Evolutionary conservation across 305 asterid species (phyloP), one percentile per base, ranked within the genome.

Genomic region (Ilex paraguariensis): DNA sequence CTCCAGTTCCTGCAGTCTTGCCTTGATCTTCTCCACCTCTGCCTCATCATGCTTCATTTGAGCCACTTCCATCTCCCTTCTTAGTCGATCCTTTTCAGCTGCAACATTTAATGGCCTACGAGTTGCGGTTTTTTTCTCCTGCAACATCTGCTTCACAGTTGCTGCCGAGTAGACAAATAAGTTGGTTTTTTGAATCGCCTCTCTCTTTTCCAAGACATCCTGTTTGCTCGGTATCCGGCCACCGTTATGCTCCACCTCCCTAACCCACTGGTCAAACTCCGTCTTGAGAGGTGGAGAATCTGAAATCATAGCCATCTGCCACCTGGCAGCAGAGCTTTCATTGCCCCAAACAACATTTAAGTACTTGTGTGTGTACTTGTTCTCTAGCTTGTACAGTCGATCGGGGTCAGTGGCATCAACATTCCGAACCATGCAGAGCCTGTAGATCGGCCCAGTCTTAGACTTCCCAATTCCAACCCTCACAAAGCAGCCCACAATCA

Each of bases 291-390:
- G 97, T 44, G 88, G 73, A 45, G 96, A 85, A 75, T 93, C 97
- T 1, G 98, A 93, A 67, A 87, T 57, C 98, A 87, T 93, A 28
- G 96, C 93, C 95, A 93, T 93, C 79, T 93, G 97, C 97, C 98
- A 93, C 82, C 98, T 86, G 48, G 96, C 96, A 15, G 97, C 94
- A 53, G 96, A 85, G 77, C 73, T 86, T 73, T 93, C 97, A 40
- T 82, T 90, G 62, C 97, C 98, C 98, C 98, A 87, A 64, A 87
- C 86, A 65, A 86, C 82, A 74, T 87, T 93, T 68, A 93, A 77
- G 72, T 82, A 90, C 79, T 93, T 93, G 80, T 76, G 48, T 2
- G 97, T 93, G 65, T 88, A 85, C 77, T 87, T 93, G 82, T 93
- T 93, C 74, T 93, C 96, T 28, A 93, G 84, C 81, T 86, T 87